Percentiles rank a stretch among this genome's conserved stretches.
These are phyloP conservation scores for Amoebophrya sp. DNA, from an alignment of 169 alveolate genomes.

Conservation along the genomic window DNA sequence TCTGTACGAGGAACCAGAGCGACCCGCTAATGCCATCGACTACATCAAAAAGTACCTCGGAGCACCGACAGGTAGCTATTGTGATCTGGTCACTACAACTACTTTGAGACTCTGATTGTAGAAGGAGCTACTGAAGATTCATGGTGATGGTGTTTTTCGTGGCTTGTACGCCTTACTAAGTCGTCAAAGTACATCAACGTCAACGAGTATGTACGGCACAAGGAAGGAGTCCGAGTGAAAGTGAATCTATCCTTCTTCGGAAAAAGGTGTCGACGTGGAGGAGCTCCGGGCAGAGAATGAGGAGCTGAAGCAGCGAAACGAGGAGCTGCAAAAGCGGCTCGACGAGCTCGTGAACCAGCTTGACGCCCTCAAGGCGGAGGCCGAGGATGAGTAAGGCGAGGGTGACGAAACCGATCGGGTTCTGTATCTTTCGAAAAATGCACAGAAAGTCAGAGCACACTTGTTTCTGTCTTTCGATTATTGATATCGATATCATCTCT, in stretches of 20 bases:
- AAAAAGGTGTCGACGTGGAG: slow-evolving; percentile 46
- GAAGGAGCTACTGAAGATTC: neutral
- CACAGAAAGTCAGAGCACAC: too few relatives aligned
- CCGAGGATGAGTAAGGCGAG: neutral
- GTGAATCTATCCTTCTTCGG: neutral
- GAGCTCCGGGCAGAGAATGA: slow-evolving; percentile 60
- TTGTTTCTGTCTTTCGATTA: too few relatives aligned
- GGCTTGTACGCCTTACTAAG: neutral
- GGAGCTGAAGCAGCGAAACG: slow-evolving; percentile 52
- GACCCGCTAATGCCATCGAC: slow-evolving; percentile 62
- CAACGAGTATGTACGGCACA: neutral
- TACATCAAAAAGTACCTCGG: slow-evolving; percentile 62
- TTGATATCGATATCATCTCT: too few relatives aligned
- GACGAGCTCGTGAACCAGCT: neutral
- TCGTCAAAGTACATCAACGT: neutral
- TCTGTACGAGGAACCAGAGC: slow-evolving; percentile 64
- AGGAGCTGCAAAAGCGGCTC: slow-evolving; percentile 24
- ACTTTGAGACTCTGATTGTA: too few relatives aligned
- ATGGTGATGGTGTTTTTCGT: neutral
- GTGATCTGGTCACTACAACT: neutral
- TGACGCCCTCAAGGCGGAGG: neutral
- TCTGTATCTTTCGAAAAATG: too few relatives aligned
- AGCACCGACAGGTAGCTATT: slow-evolving; percentile 51
- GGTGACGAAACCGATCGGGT: too few relatives aligned
- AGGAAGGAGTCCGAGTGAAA: neutral